phyloP scores from a whole-genome alignment of 1,284 basidiomycete genomes.

The Melampsora larici-populina region DNA sequence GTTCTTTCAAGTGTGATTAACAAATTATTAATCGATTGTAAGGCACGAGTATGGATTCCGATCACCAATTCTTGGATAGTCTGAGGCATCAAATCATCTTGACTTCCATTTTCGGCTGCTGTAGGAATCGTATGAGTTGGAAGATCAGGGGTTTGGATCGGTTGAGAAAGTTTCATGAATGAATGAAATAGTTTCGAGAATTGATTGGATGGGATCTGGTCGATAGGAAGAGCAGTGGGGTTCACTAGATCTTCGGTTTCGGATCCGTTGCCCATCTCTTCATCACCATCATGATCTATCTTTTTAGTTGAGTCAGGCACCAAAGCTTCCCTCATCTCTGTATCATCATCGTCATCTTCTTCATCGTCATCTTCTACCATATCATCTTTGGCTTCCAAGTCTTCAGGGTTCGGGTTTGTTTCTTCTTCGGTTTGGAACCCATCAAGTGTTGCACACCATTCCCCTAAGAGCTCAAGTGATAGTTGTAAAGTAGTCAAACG shows the following conservation, averaged over 20 bases:
- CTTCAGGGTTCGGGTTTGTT: neutral
- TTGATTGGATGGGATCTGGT: conserved; percentile 1
- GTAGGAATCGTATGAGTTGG: conserved; percentile 12
- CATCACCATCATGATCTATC: conserved; percentile 12
- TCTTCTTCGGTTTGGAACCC: conserved; percentile 23
- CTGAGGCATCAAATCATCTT: neutral
- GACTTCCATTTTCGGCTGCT: neutral
- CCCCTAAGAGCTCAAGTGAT: conserved; percentile 34
- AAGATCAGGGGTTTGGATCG: neutral
- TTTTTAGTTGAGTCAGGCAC: neutral
- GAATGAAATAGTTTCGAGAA: conserved; percentile 21
- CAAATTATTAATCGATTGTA: conserved; percentile 30
- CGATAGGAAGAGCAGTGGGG: neutral
- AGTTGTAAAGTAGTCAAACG: conserved; percentile 23
- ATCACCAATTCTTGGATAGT: conserved; percentile 24
- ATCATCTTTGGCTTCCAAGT: neutral
- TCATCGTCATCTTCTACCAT: neutral
- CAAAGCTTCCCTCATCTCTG: conserved; percentile 18
- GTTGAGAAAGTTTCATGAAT: conserved; percentile 17
- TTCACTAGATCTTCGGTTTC: conserved; percentile 6
- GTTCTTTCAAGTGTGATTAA: conserved; percentile 27
- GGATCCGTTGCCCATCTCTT: neutral
- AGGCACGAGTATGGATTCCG: conserved; percentile 29
- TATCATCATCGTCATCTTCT: conserved; percentile 15
- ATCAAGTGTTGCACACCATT: conserved; percentile 39